These are phyloP conservation scores for Cutaneotrichosporon cutaneum DNA, from an alignment of 1,284 basidiomycete genomes.

Conservation along the genomic window DNA sequence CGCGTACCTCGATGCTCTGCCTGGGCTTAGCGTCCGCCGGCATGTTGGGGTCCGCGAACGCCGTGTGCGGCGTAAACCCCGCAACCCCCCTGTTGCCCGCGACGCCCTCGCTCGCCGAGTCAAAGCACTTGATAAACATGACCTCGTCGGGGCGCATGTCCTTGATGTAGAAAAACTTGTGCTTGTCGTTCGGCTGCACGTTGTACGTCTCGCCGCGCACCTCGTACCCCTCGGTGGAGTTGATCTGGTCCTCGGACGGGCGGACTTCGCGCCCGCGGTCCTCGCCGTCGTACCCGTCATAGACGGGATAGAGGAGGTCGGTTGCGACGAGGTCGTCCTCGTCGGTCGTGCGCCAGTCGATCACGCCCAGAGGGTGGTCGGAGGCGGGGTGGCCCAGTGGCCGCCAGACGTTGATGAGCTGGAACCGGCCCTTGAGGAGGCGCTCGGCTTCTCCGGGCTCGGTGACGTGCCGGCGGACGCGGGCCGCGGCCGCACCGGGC, in stretches of 20 bases:
- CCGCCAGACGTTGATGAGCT: constrained; percentile 30
- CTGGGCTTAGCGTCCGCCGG: constrained; percentile 17
- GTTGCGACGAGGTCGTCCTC: constrained; percentile 16
- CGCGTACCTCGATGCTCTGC: constrained; percentile 27
- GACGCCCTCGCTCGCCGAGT: constrained; percentile 17
- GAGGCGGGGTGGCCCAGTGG: constrained; percentile 19
- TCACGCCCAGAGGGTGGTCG: constrained; percentile 22
- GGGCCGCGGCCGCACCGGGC: constrained; percentile 16
- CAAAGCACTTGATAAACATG: constrained; percentile 29
- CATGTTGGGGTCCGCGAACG: constrained; percentile 23
- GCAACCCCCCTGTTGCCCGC: constrained; percentile 12
- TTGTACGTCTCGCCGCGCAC: constrained; percentile 26
- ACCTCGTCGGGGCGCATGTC: constrained; percentile 26
- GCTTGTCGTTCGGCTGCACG: constrained; percentile 18
- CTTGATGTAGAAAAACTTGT: constrained; percentile 25
- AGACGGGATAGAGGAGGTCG: constrained; percentile 23
- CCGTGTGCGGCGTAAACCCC: constrained; percentile 27
- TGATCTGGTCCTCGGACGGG: not conserved
- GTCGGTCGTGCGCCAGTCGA: constrained; percentile 22
- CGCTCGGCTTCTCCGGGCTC: constrained; percentile 19
- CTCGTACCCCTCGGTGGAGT: constrained; percentile 17
- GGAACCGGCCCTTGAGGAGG: constrained; percentile 22
- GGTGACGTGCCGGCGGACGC: constrained; percentile 20
- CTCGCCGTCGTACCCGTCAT: constrained; percentile 19
- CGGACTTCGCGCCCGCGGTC: constrained; percentile 22